Percentiles rank a stretch among this genome's conserved stretches.
phyloP scores from a whole-genome alignment of 305 asterid genomes.

The Euphrasia arctica region DNA sequence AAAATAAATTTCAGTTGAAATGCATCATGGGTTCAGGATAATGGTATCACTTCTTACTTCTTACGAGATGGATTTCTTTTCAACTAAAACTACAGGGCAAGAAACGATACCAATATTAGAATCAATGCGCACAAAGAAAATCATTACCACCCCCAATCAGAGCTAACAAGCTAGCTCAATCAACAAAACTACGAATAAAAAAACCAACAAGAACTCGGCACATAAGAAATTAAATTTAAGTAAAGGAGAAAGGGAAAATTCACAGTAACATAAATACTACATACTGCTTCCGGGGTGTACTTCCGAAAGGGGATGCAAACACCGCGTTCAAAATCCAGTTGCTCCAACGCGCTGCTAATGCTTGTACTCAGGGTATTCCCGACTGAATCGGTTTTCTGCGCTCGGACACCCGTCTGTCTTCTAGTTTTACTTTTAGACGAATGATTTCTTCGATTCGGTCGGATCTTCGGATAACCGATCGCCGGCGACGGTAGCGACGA shows the following conservation, averaged over 20 bases:
- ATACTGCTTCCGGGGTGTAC: conserved; percentile 75
- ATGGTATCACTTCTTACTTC: background rate
- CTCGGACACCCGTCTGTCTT: conserved; percentile 30
- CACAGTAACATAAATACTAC: conserved; percentile 12
- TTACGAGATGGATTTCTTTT: conserved; percentile 5
- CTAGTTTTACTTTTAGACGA: conserved; percentile 21
- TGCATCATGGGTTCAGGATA: too few relatives aligned
- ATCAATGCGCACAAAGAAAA: too few relatives aligned
- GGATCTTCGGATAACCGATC: conserved; percentile 25
- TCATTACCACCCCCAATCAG: too few relatives aligned
- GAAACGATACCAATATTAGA: too few relatives aligned
- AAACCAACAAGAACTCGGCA: too few relatives aligned
- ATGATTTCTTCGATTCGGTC: conserved; percentile 23
- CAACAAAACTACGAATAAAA: too few relatives aligned
- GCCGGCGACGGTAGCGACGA: conserved; percentile 31
- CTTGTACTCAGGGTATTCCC: conserved; percentile 31
- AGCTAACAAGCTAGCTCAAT: too few relatives aligned
- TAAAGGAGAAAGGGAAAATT: conserved; percentile 1
- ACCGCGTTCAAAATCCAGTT: conserved; percentile 90
- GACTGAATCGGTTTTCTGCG: conserved; percentile 37
- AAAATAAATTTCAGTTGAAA: too few relatives aligned
- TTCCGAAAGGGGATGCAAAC: conserved; percentile 91
- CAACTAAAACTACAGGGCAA: background rate
- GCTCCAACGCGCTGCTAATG: conserved; percentile 73
- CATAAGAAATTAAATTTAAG: conserved; percentile 2